A percentile compares a stretch with the other conserved stretches of the same genome.
These are phyloP conservation scores for Prorocentrum cordatum DNA, from an alignment of 169 alveolate genomes.

Conservation along the genomic window DNA sequence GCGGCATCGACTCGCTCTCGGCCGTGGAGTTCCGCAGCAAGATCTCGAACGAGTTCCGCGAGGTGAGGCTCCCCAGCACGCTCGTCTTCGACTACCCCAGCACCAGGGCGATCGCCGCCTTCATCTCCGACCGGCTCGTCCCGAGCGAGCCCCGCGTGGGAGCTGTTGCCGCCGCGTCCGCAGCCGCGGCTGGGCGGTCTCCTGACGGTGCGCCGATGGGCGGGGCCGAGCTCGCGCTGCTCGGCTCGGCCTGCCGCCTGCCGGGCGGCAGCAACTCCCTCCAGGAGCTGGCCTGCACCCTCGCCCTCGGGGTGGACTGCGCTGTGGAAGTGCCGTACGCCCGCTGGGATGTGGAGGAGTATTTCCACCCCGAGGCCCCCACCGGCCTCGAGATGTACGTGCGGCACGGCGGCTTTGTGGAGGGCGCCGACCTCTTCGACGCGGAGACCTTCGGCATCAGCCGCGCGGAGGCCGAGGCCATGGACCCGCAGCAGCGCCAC, in stretches of 20 bases:
- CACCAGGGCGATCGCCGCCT: not conserved
- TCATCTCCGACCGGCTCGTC: constrained; percentile 14
- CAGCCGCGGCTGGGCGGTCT: not conserved
- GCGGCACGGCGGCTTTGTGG: constrained; percentile 79
- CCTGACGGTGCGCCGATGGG: not conserved
- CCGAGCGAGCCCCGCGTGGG: not conserved
- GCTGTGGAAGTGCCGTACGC: not conserved
- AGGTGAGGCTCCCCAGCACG: constrained; percentile 52
- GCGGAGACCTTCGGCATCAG: constrained; percentile 22
- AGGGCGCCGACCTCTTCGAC: constrained; percentile 74
- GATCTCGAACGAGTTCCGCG: constrained; percentile 69
- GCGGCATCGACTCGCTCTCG: constrained; percentile 80
- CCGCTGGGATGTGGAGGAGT: constrained; percentile 80
- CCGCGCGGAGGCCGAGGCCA: constrained; percentile 75
- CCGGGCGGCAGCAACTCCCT: constrained; percentile 75
- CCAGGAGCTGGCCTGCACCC: not conserved
- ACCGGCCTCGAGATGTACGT: constrained; percentile 75
- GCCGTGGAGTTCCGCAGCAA: constrained; percentile 80
- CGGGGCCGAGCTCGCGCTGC: constrained; percentile 51
- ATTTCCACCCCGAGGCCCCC: constrained; percentile 74
- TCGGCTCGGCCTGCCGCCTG: constrained; percentile 75
- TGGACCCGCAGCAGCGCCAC: constrained; percentile 81
- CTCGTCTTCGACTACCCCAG: constrained; percentile 61
- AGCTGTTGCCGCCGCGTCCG: not conserved
- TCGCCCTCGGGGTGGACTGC: constrained; percentile 18